Evolutionary conservation across 345 rosid species (phyloP).

Genomic region (Syzygium oleosum): DNA sequence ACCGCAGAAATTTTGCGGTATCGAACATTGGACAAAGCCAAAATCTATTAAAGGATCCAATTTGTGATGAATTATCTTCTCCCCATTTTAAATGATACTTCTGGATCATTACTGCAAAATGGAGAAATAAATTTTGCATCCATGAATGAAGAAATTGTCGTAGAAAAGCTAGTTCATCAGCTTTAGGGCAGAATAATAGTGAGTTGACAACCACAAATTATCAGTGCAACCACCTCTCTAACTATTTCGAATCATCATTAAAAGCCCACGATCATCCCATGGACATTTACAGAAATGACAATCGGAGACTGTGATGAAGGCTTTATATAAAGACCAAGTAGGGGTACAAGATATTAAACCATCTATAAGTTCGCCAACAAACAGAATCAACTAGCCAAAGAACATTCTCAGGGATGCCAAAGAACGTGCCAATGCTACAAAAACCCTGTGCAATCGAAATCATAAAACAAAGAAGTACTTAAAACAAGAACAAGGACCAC

Average conservation of each 20-base stretch:
- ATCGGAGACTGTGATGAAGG: background rate
- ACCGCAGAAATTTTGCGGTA: background rate
- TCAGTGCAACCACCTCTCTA: background rate
- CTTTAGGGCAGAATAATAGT: background rate
- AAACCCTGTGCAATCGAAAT: background rate
- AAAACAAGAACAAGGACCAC: background rate
- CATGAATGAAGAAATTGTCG: background rate
- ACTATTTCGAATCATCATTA: background rate
- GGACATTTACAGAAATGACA: background rate
- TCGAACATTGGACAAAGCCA: background rate
- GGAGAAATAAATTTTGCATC: background rate
- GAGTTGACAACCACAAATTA: background rate
- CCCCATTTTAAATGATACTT: background rate
- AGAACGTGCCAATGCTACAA: background rate
- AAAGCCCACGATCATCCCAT: background rate
- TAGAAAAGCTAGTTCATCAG: background rate
- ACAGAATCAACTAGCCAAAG: background rate
- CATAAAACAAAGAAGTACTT: background rate
- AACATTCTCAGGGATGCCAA: background rate
- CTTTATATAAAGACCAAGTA: background rate
- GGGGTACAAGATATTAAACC: background rate
- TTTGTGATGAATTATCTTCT: background rate
- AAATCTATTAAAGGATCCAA: background rate
- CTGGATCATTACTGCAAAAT: background rate
- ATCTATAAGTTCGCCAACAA: background rate